Percentiles rank a stretch among this genome's conserved stretches.
These are phyloP conservation scores for Phaeosphaeria sp. DNA, from an alignment of 2,329 filamentous ascomycete species.

Conservation along the genomic window DNA sequence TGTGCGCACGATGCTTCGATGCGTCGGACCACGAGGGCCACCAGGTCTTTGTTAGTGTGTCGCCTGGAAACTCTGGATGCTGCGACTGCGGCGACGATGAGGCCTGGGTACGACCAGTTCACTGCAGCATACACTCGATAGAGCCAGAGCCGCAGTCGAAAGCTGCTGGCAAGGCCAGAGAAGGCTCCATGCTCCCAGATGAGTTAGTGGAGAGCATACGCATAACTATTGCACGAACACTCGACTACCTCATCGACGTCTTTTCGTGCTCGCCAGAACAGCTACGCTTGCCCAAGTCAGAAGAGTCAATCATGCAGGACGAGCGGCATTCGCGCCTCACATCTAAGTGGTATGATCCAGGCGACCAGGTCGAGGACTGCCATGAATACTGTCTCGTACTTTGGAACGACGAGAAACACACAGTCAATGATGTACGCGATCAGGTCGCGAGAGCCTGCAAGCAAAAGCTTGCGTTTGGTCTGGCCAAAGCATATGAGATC, in stretches of 20 bases:
- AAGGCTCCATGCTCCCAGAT: constrained; percentile 66
- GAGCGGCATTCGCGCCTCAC: constrained; percentile 80
- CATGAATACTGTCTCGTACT: constrained; percentile 84
- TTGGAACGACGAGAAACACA: constrained; percentile 99
- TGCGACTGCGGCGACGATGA: constrained; percentile 97
- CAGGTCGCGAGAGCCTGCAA: constrained; percentile 90
- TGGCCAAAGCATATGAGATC: constrained; percentile 82
- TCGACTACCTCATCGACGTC: constrained; percentile 97
- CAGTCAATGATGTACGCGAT: constrained; percentile 85
- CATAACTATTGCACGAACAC: constrained; percentile 81
- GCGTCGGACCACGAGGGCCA: constrained; percentile 94
- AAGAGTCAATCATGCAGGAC: constrained; percentile 80
- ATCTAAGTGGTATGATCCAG: constrained; percentile 71
- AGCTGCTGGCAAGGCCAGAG: constrained; percentile 64
- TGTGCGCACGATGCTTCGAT: constrained; percentile 94
- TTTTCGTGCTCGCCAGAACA: constrained; percentile 98
- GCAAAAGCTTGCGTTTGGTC: constrained; percentile 72
- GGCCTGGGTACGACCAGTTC: constrained; percentile 86
- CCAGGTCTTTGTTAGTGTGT: constrained; percentile 87
- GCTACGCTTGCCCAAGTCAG: constrained; percentile 82
- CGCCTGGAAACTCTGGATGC: constrained; percentile 90
- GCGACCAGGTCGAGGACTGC: constrained; percentile 67
- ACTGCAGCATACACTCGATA: constrained; percentile 91
- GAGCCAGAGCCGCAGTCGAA: constrained; percentile 40
- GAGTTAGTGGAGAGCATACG: constrained; percentile 80